Conservation (phyloP, 2,329 filamentous ascomycete species). For the Trichoderma afroharzianum region DNA sequence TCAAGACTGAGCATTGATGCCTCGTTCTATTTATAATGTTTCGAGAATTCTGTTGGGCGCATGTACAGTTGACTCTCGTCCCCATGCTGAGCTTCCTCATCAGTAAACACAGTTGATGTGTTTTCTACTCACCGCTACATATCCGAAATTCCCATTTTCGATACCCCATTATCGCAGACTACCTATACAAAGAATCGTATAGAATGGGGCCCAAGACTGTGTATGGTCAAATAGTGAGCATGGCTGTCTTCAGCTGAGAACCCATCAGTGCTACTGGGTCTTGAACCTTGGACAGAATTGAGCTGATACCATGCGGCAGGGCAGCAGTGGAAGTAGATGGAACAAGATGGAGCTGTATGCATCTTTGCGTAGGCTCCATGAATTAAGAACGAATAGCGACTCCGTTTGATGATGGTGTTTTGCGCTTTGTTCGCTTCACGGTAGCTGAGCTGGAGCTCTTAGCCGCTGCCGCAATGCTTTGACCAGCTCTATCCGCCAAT, state of each 20-base stretch:
- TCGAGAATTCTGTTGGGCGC: background rate
- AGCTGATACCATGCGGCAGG: background rate
- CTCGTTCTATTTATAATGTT: background rate
- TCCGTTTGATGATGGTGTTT: background rate
- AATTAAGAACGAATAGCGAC: background rate
- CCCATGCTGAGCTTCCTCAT: background rate
- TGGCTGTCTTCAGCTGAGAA: background rate
- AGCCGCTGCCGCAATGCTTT: background rate
- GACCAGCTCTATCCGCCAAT: background rate
- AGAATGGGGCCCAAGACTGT: background rate
- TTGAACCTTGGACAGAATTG: background rate
- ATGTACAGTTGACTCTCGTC: background rate
- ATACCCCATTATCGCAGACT: background rate
- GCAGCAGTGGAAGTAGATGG: background rate
- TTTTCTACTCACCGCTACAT: background rate
- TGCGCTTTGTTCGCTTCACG: background rate
- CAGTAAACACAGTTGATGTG: background rate
- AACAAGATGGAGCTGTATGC: background rate
- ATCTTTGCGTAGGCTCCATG: background rate
- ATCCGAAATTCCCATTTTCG: background rate
- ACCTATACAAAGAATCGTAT: background rate
- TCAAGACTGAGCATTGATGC: background rate
- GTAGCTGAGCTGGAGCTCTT: background rate
- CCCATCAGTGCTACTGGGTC: background rate
- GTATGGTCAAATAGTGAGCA: background rate